These are phyloP conservation scores for Apiotrichum gamsii DNA, from an alignment of 1,284 basidiomycete species.

Conservation along the genomic window DNA sequence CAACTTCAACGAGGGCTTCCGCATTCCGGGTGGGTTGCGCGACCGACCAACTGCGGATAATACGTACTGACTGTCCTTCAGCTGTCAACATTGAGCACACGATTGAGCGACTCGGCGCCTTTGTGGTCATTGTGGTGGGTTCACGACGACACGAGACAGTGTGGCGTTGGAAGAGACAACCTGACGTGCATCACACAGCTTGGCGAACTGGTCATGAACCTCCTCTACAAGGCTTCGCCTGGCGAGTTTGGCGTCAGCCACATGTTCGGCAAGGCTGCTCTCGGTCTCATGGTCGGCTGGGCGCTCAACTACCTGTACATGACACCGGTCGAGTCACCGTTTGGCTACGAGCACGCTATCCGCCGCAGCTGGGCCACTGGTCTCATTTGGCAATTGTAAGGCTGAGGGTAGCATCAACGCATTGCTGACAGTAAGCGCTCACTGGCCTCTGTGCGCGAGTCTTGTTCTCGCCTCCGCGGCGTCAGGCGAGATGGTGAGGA, in stretches of 20 bases:
- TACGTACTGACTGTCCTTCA: slow-evolving; percentile 8
- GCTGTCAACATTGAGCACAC: slow-evolving; percentile 49
- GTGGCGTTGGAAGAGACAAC: too few relatives aligned
- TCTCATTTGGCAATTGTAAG: slow-evolving; percentile 39
- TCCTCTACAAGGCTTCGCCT: slow-evolving; percentile 8
- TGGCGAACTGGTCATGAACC: slow-evolving; percentile 25
- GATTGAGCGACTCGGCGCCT: slow-evolving; percentile 45
- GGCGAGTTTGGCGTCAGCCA: slow-evolving; percentile 21
- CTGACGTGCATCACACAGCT: too few relatives aligned
- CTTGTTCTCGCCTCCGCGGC: slow-evolving; percentile 46
- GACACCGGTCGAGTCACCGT: neutral
- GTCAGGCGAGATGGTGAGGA: slow-evolving; percentile 26
- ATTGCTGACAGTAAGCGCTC: slow-evolving; percentile 26
- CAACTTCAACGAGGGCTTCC: slow-evolving; percentile 9
- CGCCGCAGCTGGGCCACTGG: slow-evolving; percentile 45
- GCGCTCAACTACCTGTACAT: slow-evolving; percentile 43
- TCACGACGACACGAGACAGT: too few relatives aligned
- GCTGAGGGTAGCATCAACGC: too few relatives aligned
- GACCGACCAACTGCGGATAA: neutral
- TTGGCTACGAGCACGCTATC: slow-evolving; percentile 42
- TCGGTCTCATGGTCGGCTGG: slow-evolving; percentile 48
- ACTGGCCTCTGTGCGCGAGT: slow-evolving; percentile 45
- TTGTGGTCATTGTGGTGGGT: slow-evolving; percentile 44
- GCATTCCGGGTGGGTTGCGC: slow-evolving; percentile 28
- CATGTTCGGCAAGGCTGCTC: slow-evolving; percentile 42